Evolutionary conservation across 2,329 filamentous ascomycete genomes (phyloP).

Genomic region (Sporothrix phasma): DNA sequence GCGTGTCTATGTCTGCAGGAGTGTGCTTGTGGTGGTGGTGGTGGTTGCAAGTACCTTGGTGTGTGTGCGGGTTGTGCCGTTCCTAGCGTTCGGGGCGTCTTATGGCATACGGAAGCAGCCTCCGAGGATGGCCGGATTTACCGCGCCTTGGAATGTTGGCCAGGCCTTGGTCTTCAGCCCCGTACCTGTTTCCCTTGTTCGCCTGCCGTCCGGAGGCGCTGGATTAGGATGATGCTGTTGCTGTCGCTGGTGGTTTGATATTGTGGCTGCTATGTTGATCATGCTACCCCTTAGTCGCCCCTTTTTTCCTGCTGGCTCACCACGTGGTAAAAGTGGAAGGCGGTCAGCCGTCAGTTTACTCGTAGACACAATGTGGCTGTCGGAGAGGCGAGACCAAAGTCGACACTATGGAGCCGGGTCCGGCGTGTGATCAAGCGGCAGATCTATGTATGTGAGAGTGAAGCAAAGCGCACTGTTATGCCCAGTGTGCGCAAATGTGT

Average conservation of each 20-base stretch:
- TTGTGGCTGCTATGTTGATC: not conserved
- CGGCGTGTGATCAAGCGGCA: not conserved
- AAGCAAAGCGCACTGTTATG: no score
- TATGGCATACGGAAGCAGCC: not conserved
- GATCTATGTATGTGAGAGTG: not conserved
- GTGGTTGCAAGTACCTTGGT: not conserved
- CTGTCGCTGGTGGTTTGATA: not conserved
- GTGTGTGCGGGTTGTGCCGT: not conserved
- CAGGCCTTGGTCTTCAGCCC: not conserved
- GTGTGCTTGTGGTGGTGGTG: not conserved
- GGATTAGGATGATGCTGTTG: not conserved
- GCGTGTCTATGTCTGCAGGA: not conserved
- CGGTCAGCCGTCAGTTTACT: constrained; percentile 8
- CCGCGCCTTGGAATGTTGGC: no score
- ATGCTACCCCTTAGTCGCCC: not conserved
- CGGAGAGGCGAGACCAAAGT: not conserved
- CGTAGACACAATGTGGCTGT: not conserved
- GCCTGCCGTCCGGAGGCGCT: not conserved
- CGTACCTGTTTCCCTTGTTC: not conserved
- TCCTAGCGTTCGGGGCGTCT: not conserved
- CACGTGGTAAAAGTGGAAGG: not conserved
- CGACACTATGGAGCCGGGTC: not conserved
- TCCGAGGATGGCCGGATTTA: not conserved
- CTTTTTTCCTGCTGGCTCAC: not conserved
- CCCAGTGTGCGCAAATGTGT: not conserved